Evolutionary conservation across 768 basidiomycete genomes (phyloP).

Genomic region (Galerina marginata): DNA sequence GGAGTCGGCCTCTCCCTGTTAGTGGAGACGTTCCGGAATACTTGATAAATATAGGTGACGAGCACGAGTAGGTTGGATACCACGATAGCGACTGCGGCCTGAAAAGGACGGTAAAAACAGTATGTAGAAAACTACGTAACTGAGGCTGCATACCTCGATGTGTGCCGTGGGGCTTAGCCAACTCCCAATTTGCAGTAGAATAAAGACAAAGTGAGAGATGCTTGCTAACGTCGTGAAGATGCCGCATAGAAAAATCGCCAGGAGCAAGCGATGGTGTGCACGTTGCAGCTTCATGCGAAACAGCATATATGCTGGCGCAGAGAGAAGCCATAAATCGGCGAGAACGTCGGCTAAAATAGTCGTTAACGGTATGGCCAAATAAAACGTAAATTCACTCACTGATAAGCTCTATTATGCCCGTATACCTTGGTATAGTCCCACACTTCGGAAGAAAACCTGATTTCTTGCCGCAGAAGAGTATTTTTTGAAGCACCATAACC

Average conservation of each 20-base stretch:
- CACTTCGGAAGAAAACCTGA: background rate
- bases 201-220: background rate
- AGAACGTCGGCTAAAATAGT: background rate
- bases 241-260: background rate
- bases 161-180: too few relatives aligned
- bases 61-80: too few relatives aligned
- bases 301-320: background rate
- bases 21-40: too few relatives aligned
- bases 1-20: too few relatives aligned
- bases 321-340: background rate
- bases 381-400: conserved; percentile 1
- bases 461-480: background rate
- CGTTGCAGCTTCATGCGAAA: background rate
- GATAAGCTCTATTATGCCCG: conserved; percentile 3
- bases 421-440: background rate
- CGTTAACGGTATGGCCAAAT: background rate
- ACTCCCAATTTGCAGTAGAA: too few relatives aligned
- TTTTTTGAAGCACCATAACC: conserved; percentile 3
- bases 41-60: too few relatives aligned
- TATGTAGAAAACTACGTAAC: too few relatives aligned
- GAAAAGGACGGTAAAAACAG: too few relatives aligned
- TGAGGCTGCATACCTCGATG: too few relatives aligned
- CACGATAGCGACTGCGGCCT: too few relatives aligned
- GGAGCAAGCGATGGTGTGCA: background rate
- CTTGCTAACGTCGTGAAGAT: background rate